Evolutionary conservation across 345 rosid genomes (phyloP), one percentile per base, ranked within the genome.

Genomic region (Syzygium grande): DNA sequence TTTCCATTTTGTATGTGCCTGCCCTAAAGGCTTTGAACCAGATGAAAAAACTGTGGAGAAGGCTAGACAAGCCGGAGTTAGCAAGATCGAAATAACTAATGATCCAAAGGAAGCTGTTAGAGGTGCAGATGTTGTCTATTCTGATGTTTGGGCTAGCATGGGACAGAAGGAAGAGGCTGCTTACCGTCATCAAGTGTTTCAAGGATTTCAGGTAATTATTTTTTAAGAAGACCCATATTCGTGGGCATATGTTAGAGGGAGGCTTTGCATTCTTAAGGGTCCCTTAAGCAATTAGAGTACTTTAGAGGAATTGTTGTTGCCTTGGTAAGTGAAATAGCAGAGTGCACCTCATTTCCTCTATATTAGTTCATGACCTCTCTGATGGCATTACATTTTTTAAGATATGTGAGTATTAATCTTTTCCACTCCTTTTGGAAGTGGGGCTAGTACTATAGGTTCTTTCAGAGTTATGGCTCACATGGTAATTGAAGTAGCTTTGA

Each of bases 141-240:
- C 99, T 29, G 99, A 98, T 90, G 99, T 94, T 86, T 95, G 99
- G 99, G 99, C 99, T 86, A 96, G 99, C 90, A 94, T 96, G 99
- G 99, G 99, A 43, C 99, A 98, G 87, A 98, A 96, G 91, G 98
- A 98, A 86, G 99, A 98, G 94, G 98, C 99, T 86, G 98, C 96
- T 85, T 84, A 90, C 84, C 97, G 99, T 49, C 95, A 88, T 43
- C 92, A 96, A 94, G 96, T 88, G 54, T 96, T 98, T 87, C 94
- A 95, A 91, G 99, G 99, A 86, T 96, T 97, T 93, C 99, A 98
- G 98, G 99, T 95, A 87, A 73, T 5, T 79, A 19, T 38, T 73
- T 73, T 19, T 21, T 11, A 38, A 73, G 49, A 38, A 38, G 13
- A 73, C 8, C 49, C 83, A 41, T 73, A 19, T 73, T 73, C 14